Evolutionary conservation across 257 asterid genomes (phyloP), one percentile per base, ranked within the genome.

Genomic region (Misopates orontium): DNA sequence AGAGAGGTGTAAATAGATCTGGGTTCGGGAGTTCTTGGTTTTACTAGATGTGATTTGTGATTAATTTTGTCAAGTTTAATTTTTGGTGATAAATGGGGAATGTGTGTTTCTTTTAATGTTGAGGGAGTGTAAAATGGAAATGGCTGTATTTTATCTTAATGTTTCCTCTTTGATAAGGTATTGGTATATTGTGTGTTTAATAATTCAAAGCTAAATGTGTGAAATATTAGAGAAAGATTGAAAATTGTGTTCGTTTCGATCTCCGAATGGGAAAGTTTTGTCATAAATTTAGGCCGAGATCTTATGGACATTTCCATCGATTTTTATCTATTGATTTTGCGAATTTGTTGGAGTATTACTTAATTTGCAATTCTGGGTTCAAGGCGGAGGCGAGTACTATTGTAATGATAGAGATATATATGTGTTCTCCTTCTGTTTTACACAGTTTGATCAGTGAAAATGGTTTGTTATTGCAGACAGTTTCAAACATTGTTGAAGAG

Each of bases 401-500:
- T 61, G 48, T 56, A 13, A 56, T 44, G 20, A 17, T 42, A 15
- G 19, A 24, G 44, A 47, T 67, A 4, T 62, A 21, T 17, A 10
- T 19, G 3, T 17, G 17, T 36, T 1, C 3, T 31, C 60, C 18
- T 55, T 60, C 8, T 5, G 12, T 24, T 8, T 36, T 36, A 36
- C 6, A 36, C 42, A 42, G 15, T 21, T 42, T 56, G 48, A 69
- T 44, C 45, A 17, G 56, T 4, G 22, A 54, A 36, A 56, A 21
- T 59, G 42, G 45, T 31, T 42, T 68, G 49, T 70, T 60, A 16
- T 67, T 79, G 64, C 89, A 90, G 97, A 84, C 83, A 10, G 86
- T 87, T 52, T 84, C 97, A 3, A 87, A 63, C 40, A 85, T 89
- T 13, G 92, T 90, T 64, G 97, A 90, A 78, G 96, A 87, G 73